These are phyloP conservation scores for Middelhovenomyces tepae DNA, from an alignment of 805 yeast genomes.

Conservation along the genomic window DNA sequence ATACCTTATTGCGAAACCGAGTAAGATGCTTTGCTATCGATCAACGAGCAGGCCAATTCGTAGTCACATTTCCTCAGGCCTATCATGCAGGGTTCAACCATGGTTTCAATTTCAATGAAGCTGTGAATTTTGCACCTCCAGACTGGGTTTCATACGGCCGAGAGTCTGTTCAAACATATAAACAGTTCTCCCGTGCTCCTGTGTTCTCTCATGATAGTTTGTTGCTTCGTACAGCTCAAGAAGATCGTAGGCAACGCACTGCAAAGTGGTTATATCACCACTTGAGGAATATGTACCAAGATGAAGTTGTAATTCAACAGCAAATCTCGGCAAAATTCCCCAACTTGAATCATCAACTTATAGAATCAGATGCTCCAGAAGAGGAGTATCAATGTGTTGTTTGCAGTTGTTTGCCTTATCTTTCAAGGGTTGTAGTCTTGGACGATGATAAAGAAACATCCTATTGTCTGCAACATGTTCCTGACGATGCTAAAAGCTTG, in stretches of 20 bases:
- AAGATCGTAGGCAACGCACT: constrained; percentile 13
- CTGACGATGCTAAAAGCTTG: too few species aligned
- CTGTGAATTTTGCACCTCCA: constrained; percentile 34
- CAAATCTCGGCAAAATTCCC: constrained; percentile 1
- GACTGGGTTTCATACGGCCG: constrained; percentile 30
- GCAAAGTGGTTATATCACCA: constrained; percentile 17
- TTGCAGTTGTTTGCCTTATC: constrained; percentile 18
- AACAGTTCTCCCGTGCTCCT: constrained; percentile 22
- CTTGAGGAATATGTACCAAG: constrained; percentile 8
- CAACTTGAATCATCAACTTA: constrained; percentile 1
- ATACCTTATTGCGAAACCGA: constrained; percentile 37
- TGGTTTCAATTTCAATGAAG: constrained; percentile 54
- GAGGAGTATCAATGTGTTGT: constrained; percentile 15
- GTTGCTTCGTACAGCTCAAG: constrained; percentile 16
- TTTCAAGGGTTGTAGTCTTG: constrained; percentile 17
- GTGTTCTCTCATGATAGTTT: constrained; percentile 30
- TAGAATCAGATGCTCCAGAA: constrained; percentile 12
- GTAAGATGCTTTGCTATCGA: constrained; percentile 47
- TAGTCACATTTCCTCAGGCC: constrained; percentile 80
- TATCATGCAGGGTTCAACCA: constrained; percentile 87
- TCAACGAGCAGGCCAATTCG: constrained; percentile 73
- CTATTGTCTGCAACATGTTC: too few species aligned
- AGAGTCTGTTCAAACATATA: constrained; percentile 23
- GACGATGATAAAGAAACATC: too few species aligned
- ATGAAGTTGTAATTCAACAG: constrained; percentile 8